Base-by-base conservation (phyloP, 495 filamentous ascomycete genomes). In the Emericellopsis terricola region DNA sequence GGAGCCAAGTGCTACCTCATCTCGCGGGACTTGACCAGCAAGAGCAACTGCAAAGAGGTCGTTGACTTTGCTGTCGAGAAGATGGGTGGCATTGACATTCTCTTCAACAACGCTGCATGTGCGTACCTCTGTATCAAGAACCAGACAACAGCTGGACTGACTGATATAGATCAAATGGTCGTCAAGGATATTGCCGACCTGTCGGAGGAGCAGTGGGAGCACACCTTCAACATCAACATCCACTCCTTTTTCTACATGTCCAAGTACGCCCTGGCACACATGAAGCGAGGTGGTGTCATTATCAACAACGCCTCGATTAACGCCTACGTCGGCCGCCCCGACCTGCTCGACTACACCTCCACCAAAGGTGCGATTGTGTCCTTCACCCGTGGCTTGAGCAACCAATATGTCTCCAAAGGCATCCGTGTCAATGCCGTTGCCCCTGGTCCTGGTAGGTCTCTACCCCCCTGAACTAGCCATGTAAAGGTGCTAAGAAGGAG, bases 231-330 rank as follows among this genome's bases (percentile, higher is more conserved):
- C 52, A 78, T 69, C 14, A 81, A 82, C 49, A 81, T 83, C 48
- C 72, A 82, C 48, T 66, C 78, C 9, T 70, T 65, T 50, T 82
- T 77, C 54, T 81, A 71, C 51, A 59, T 91, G 18, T 64, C 81
- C 40, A 89, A 91, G 52, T 84, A 87, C 49, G 56, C 60, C 13
- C 60, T 87, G 15, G 74, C 71, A 1, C 77, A 85, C 53, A 74
- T 92, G 70, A 70, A 71, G 49, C 52, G 53, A n/a, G 81, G 81
- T 21, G 66, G 69, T 36, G 76, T 70, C 15, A 84, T 91, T 49
- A 84, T 89, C 62, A 87, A 86, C 53, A 82, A 79, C 53, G 74
- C 78, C 29, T 64, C 55, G 38, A 81, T 89, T 36, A 89, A 89
- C 53, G 76, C 74, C 19, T 92, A 87, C 59, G 70, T 82, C 39